These are phyloP conservation scores for Paracamarosporium sp. DNA, from an alignment of 2,329 filamentous ascomycete genomes.

Conservation along the genomic window DNA sequence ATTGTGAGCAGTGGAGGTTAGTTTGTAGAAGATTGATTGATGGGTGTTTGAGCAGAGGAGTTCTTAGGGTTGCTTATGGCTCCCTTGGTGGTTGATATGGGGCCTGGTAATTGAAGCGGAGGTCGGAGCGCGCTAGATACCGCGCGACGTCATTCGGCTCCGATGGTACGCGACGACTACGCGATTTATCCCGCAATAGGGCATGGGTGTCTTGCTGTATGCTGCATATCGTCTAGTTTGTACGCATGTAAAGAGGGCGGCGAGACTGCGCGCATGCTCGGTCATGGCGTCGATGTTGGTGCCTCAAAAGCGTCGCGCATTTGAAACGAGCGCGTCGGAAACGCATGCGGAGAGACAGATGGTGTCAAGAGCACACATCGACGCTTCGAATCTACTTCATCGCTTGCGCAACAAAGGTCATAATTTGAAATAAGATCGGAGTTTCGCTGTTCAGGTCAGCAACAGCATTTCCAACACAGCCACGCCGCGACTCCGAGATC, in stretches of 20 bases:
- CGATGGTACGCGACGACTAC: not conserved
- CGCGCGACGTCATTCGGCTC: not conserved
- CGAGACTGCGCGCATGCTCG: not conserved
- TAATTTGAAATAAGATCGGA: not conserved
- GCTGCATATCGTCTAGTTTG: no score
- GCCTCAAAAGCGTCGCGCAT: slow-evolving; percentile 7
- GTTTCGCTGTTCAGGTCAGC: not conserved
- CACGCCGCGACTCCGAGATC: not conserved
- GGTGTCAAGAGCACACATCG: not conserved
- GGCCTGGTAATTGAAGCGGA: not conserved
- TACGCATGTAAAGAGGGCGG: not conserved
- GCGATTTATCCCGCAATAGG: no score
- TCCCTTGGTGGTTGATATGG: not conserved
- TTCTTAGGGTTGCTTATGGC: not conserved
- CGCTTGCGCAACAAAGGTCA: not conserved
- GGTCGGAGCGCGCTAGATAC: not conserved
- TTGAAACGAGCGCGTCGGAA: slow-evolving; percentile 1
- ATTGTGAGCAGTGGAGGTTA: slow-evolving; percentile 14
- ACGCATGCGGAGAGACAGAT: not conserved
- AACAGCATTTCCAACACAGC: not conserved
- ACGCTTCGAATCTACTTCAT: not conserved
- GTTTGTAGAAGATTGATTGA: not conserved
- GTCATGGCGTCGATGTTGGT: not conserved
- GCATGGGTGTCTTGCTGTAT: no score
- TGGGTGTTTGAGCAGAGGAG: not conserved